phyloP scores from a whole-genome alignment of 495 filamentous ascomycete genomes.

The Clohesyomyces aquaticus region DNA sequence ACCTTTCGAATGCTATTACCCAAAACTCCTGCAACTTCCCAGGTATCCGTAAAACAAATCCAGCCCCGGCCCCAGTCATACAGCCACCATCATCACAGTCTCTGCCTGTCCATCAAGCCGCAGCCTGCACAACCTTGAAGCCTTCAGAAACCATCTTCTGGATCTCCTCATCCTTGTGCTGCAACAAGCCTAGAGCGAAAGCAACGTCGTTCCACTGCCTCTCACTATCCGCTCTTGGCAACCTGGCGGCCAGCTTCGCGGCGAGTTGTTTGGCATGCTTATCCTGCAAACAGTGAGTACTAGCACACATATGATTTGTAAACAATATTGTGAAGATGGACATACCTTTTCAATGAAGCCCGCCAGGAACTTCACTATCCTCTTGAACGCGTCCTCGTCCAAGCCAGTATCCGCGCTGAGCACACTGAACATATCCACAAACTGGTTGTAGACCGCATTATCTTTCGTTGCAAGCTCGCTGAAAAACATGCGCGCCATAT shows the following conservation, averaged over 20 bases:
- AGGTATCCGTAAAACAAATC: slow-evolving; percentile 4
- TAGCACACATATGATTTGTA: slow-evolving; percentile 23
- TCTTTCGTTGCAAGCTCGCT: slow-evolving; percentile 95
- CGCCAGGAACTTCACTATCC: slow-evolving; percentile 89
- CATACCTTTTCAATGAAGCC: slow-evolving; percentile 96
- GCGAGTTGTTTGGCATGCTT: slow-evolving; percentile 97
- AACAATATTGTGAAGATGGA: slow-evolving; percentile 9
- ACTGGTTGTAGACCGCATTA: slow-evolving; percentile 99
- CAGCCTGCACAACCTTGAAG: slow-evolving; percentile 77
- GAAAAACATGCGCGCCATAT: slow-evolving; percentile 98
- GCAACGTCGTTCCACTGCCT: slow-evolving; percentile 97
- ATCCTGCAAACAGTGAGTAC: slow-evolving; percentile 61
- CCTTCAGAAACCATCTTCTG: slow-evolving; percentile 78
- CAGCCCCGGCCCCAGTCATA: too few species aligned
- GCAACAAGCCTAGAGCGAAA: slow-evolving; percentile 83
- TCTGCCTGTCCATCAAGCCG: slow-evolving; percentile 15
- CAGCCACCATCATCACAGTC: not conserved
- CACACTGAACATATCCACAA: slow-evolving; percentile 97
- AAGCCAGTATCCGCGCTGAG: slow-evolving; percentile 79
- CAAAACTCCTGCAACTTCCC: slow-evolving; percentile 1
- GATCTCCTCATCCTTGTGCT: slow-evolving; percentile 98
- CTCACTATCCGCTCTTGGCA: slow-evolving; percentile 86
- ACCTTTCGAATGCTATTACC: not conserved
- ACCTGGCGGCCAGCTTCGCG: slow-evolving; percentile 85
- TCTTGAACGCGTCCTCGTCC: slow-evolving; percentile 78